Conservation (phyloP, 2,329 filamentous ascomycete genomes). For the Magnaporthiopsis rhizophila region DNA sequence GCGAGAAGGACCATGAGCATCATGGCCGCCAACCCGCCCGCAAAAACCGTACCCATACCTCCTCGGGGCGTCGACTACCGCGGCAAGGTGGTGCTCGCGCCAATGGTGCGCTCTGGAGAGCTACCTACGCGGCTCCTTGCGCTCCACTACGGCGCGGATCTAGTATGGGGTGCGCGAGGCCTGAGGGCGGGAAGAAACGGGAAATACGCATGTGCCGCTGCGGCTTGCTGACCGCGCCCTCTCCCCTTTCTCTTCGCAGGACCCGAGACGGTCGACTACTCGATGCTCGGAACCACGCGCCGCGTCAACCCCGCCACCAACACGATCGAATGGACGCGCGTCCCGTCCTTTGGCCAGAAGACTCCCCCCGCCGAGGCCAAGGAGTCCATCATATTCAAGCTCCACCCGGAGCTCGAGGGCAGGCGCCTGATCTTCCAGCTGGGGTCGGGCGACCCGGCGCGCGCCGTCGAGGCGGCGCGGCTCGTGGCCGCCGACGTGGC, state of each 20-base stretch:
- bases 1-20: constrained; percentile 23
- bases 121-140: constrained; percentile 80
- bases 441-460: constrained; percentile 74
- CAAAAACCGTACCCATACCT: constrained; percentile 74
- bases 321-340: constrained; percentile 78
- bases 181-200: no score
- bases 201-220: neutral
- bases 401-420: constrained; percentile 71
- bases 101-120: constrained; percentile 98
- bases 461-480: constrained; percentile 76
- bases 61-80: constrained; percentile 86
- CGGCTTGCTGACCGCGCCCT: neutral
- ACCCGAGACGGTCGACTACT: constrained; percentile 87
- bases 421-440: constrained; percentile 81
- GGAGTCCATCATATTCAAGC: constrained; percentile 71
- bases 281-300: constrained; percentile 80
- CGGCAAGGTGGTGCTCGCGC: constrained; percentile 87
- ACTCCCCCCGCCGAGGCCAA: constrained; percentile 43
- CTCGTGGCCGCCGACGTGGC: constrained; percentile 81
- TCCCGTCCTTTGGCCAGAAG: constrained; percentile 60
- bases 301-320: constrained; percentile 66
- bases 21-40: constrained; percentile 45
- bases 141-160: constrained; percentile 88
- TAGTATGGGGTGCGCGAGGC: constrained; percentile 73
- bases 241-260: constrained; percentile 35